Conservation (phyloP, 768 basidiomycete genomes). For the Mycena epipterygia region DNA sequence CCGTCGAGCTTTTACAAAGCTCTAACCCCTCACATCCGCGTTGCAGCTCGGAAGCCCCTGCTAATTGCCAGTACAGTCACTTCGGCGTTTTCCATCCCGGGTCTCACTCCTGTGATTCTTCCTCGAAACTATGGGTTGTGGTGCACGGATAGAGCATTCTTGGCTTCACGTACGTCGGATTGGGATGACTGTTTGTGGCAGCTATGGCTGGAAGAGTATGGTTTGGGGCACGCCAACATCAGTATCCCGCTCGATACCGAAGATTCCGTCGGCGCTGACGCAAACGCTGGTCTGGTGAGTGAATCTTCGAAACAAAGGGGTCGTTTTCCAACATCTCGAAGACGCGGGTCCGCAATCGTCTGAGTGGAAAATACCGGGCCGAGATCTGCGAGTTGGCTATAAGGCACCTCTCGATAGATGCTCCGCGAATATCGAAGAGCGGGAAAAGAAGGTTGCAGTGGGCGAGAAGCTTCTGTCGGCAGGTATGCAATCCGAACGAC, state of each 20-base stretch:
- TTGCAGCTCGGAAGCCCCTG: slow-evolving; percentile 17
- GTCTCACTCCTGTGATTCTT: slow-evolving; percentile 62
- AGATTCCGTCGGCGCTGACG: background rate
- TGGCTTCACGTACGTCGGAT: slow-evolving; percentile 60
- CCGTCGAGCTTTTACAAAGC: slow-evolving; percentile 35
- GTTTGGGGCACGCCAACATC: slow-evolving; percentile 39
- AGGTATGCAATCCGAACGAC: slow-evolving; percentile 47
- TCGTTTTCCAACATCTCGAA: slow-evolving; percentile 37
- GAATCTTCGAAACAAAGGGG: background rate
- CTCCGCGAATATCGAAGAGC: slow-evolving; percentile 46
- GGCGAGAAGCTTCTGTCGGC: slow-evolving; percentile 69
- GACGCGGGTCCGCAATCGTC: slow-evolving; percentile 57
- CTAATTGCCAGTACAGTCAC: slow-evolving; percentile 43
- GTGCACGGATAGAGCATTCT: slow-evolving; percentile 71
- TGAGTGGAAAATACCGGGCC: slow-evolving; percentile 62
- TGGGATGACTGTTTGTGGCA: slow-evolving; percentile 81
- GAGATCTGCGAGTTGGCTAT: slow-evolving; percentile 67
- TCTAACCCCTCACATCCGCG: slow-evolving; percentile 31
- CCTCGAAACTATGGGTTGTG: slow-evolving; percentile 62
- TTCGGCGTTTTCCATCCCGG: slow-evolving; percentile 54
- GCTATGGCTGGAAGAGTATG: slow-evolving; percentile 68
- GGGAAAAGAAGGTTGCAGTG: slow-evolving; percentile 63
- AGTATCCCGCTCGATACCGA: slow-evolving; percentile 19
- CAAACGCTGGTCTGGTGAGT: slow-evolving; percentile 12
- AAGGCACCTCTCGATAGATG: slow-evolving; percentile 55